Base-by-base conservation (phyloP, 1,139 yeast genomes). In the Candida neerlandica region DNA sequence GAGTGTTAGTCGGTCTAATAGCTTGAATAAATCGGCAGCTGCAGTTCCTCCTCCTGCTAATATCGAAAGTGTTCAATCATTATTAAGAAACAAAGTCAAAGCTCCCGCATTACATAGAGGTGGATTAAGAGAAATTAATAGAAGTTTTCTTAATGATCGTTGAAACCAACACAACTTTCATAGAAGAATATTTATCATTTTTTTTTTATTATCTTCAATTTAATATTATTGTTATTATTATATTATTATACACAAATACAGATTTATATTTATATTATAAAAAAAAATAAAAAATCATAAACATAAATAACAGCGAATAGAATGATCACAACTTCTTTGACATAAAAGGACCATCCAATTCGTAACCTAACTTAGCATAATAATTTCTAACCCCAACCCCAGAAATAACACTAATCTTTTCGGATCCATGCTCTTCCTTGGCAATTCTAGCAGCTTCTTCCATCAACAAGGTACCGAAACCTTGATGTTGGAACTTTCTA, bases 381-480 rank as follows among this genome's bases (percentile, higher is more conserved):
- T 94, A 94, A 66, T 92, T 94, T 66, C 99, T 81, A 16, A 94
- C 99, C 56, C 99, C 99, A 39, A 94, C 98, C 55, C 99, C 99
- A 38, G 96, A 86, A 59, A 94, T 94, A 49, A 94, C 99, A 66
- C 96, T 85, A 35, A 94, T 86, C 73, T 95, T 95, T 48, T 79
- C 77, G 11, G 96, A 86, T 0, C 97, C 96, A 66, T 94, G 99
- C 66, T 94, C 99, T 63, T 92, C 97, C 49, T 84, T 80, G 1
- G 99, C 96, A 51, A 94, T 94, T 58, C 97, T 80, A 60, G 91
- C 98, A 2, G 99, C 99, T 68, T 94, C 99, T 69, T 95, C 99
- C 99, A 94, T 94, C 50, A 94, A 72, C 60, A 94, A 77, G 2
- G 99, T 92, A 54, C 99, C 99, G 65, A 94, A 94, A 16, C 99